Evolutionary conservation across 495 filamentous ascomycete genomes (phyloP), one percentile per base, ranked within the genome.

Genomic region (Podospora australis): DNA sequence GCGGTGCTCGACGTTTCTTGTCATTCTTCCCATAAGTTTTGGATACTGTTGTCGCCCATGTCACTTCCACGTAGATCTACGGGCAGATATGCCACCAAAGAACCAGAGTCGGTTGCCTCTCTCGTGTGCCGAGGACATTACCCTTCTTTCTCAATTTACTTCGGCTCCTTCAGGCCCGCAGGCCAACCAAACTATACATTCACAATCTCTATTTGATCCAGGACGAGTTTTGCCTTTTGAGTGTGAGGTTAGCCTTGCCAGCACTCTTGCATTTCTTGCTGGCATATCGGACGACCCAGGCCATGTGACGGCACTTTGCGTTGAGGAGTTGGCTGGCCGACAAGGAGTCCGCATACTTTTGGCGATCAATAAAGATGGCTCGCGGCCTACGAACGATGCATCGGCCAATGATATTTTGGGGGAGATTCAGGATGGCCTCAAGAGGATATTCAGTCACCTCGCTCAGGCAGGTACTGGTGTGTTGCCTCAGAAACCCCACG

Each of bases 181-280:
- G 32, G 23, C 2, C 35, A 64, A 64, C 34, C 21, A 22, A 8
- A 40, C 30, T 11, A 5, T 29, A 14, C 20, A 14, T 10, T 21
- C 14, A n/a, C 5, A 19, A 34, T 8, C 14, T 2, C 16, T 10
- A n/a, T 23, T 34, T 14, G 16, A 29, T 9, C 16, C 35, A 0
- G 8, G 23, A 5, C 46, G 50, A 20, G 53, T 48, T 8, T 53
- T 74, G 30, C 56, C 70, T 8, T 59, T 68, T 21, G 52, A 58
- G 19, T 49, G 55, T 21, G 70, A 74, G 46, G 39, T 41, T 8
- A 44, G 39, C 35, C 35, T 72, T 29, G 46, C 62, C 5, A 48
- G 52, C 22, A 60, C 56, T 1, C 46, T 75, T n/a, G 66, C 69
- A 16, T 72, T 71, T 28, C 58, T 75, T 19, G 59, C 65, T 8